Conservation (phyloP, 2,329 filamentous ascomycete genomes). For the Neophaeococcomyces mojaviensis region DNA sequence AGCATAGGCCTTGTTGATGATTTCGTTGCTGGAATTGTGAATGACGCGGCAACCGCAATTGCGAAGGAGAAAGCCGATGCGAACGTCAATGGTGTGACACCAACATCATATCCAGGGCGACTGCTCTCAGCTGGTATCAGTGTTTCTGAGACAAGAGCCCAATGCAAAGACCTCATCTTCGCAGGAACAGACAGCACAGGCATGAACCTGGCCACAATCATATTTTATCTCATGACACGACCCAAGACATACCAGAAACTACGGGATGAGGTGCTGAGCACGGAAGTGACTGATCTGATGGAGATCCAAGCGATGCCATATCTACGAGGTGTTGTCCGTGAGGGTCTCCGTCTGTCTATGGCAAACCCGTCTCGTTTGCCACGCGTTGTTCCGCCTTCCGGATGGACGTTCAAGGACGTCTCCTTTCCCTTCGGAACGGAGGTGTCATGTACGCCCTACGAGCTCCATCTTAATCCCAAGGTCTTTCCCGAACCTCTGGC, state of each 20-base stretch:
- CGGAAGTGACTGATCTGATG: constrained; percentile 10
- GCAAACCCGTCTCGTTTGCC: constrained; percentile 47
- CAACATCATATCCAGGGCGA: constrained; percentile 19
- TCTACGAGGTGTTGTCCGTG: constrained; percentile 43
- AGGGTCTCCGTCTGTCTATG: constrained; percentile 44
- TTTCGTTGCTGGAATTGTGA: constrained; percentile 18
- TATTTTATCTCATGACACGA: constrained; percentile 38
- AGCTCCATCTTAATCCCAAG: constrained; percentile 40
- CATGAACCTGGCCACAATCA: constrained; percentile 44
- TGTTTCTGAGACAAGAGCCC: constrained; percentile 18
- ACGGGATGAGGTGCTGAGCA: constrained; percentile 12
- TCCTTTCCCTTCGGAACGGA: constrained; percentile 39
- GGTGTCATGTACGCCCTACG: constrained; percentile 40
- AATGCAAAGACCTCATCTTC: constrained; percentile 32
- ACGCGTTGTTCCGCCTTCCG: constrained; percentile 37
- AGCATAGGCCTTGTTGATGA: constrained; percentile 19
- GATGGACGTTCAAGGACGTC: constrained; percentile 30
- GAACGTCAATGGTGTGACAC: constrained; percentile 8
- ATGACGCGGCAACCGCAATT: constrained; percentile 10
- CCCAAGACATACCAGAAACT: constrained; percentile 31
- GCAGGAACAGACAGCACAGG: constrained; percentile 49
- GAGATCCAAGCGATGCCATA: constrained; percentile 36
- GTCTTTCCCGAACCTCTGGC: constrained; percentile 36
- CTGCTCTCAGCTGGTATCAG: constrained; percentile 20
- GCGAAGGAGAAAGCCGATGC: constrained; percentile 7